A percentile compares a stretch with the other conserved stretches of the same genome.
Evolutionary conservation across 2,329 filamentous ascomycete genomes (phyloP).

Genomic region (Cordyceps cicadae): DNA sequence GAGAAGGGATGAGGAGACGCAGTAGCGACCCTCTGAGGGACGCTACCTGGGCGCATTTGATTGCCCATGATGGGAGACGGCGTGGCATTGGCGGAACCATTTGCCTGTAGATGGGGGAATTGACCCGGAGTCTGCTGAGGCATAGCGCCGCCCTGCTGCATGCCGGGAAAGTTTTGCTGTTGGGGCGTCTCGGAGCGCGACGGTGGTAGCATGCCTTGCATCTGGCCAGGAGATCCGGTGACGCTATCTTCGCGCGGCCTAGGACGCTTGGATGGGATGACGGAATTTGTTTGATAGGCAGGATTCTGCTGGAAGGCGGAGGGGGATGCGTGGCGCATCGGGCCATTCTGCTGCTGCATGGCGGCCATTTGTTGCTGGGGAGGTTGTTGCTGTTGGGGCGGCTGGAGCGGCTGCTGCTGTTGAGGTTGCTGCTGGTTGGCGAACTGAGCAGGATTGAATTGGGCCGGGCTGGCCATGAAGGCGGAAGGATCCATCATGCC

Average conservation of each 20-base stretch:
- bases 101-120: conserved; percentile 76
- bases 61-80: conserved; percentile 89
- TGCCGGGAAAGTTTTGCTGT: conserved; percentile 64
- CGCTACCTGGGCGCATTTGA: conserved; percentile 62
- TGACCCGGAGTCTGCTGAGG: conserved; percentile 54
- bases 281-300: conserved; percentile 73
- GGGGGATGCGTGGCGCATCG: conserved; percentile 73
- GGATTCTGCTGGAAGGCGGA: conserved; percentile 59
- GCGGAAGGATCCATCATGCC: conserved; percentile 59
- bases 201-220: conserved; percentile 62
- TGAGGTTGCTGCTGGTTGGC: conserved; percentile 38
- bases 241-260: conserved; percentile 76
- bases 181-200: conserved; percentile 91
- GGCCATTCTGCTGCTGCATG: conserved; percentile 67
- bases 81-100: conserved; percentile 73
- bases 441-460: conserved; percentile 54
- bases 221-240: conserved; percentile 70
- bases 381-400: conserved; percentile 17
- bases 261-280: conserved; percentile 84
- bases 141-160: conserved; percentile 56
- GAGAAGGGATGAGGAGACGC: conserved; percentile 89
- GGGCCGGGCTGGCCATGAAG: conserved; percentile 52
- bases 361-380: conserved; percentile 41
- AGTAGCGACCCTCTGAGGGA: conserved; percentile 76
- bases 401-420: conserved; percentile 16